Evolutionary conservation across 768 basidiomycete genomes (phyloP).

Genomic region (Pulveroboletus sp.): DNA sequence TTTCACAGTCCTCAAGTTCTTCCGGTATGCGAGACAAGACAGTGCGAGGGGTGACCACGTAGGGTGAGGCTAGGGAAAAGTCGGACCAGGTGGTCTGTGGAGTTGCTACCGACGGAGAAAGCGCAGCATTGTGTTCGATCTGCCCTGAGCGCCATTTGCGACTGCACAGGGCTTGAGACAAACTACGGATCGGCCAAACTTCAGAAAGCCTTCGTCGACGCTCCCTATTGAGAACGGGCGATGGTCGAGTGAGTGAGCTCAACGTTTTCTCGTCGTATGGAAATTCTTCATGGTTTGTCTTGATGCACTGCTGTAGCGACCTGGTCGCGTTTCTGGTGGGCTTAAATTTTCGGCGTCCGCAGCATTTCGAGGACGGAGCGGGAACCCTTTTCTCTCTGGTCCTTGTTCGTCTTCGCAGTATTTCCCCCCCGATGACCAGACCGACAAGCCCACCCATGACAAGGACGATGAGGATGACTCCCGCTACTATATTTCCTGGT

Average conservation of each 20-base stretch:
- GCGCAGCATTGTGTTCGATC: background rate
- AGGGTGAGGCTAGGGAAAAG: constrained; percentile 20
- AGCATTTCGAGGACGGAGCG: background rate
- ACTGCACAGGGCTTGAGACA: constrained; percentile 12
- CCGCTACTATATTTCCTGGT: constrained; percentile 22
- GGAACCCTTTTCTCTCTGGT: background rate
- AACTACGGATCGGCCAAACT: constrained; percentile 20
- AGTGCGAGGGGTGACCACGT: constrained; percentile 17
- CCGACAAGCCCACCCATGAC: constrained; percentile 27
- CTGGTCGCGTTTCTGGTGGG: background rate
- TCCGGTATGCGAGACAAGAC: constrained; percentile 27
- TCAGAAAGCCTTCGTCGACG: constrained; percentile 13
- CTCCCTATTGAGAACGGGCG: constrained; percentile 8
- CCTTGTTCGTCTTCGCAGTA: constrained; percentile 19
- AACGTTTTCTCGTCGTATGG: constrained; percentile 13
- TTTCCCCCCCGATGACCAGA: constrained; percentile 24
- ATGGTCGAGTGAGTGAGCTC: constrained; percentile 13
- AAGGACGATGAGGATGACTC: constrained; percentile 20
- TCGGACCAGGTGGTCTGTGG: constrained; percentile 30
- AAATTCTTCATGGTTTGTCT: constrained; percentile 2
- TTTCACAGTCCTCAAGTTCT: constrained; percentile 24
- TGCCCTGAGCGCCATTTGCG: constrained; percentile 6
- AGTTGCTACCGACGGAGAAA: background rate
- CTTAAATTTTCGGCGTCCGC: constrained; percentile 6
- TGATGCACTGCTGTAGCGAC: background rate